Conservation (phyloP, 2,329 filamentous ascomycete species). For the Leptographium galeiforme region DNA sequence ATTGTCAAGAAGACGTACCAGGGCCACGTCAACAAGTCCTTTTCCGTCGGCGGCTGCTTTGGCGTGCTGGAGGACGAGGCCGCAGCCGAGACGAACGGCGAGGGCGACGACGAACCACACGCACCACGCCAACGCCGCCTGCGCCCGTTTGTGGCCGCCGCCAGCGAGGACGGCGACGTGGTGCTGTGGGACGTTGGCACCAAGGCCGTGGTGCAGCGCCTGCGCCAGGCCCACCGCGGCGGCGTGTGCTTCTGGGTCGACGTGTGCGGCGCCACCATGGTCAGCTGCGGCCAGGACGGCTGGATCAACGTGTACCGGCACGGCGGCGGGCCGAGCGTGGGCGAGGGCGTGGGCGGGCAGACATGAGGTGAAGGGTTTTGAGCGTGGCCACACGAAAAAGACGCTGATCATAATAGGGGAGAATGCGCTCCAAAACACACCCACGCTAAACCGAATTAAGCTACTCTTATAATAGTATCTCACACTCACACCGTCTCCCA, state of each 20-base stretch:
- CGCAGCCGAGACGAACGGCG: too few species aligned
- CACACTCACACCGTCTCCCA: constrained; percentile 66
- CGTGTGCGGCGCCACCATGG: constrained; percentile 40
- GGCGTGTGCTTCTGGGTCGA: constrained; percentile 56
- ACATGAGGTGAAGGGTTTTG: too few species aligned
- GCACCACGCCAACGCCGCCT: too few species aligned
- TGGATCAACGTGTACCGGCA: constrained; percentile 36
- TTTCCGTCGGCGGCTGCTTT: constrained; percentile 75
- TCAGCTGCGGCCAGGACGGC: constrained; percentile 42
- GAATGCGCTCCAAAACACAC: too few species aligned
- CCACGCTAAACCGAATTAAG: too few species aligned
- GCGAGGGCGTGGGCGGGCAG: too few species aligned
- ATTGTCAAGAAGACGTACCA: constrained; percentile 95
- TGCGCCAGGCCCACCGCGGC: constrained; percentile 35
- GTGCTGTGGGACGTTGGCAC: constrained; percentile 82
- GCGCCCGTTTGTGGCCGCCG: constrained; percentile 55
- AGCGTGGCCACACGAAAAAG: too few species aligned
- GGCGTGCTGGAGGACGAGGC: constrained; percentile 33
- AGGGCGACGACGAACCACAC: constrained; percentile 10
- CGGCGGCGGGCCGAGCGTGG: background rate
- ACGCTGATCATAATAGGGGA: too few species aligned
- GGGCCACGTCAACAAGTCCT: constrained; percentile 73
- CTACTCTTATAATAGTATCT: background rate
- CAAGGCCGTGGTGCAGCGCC: constrained; percentile 67
- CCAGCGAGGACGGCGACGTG: constrained; percentile 77